Base-by-base conservation (phyloP, 208 protist species). In the Herpetomonas tarakana region DNA sequence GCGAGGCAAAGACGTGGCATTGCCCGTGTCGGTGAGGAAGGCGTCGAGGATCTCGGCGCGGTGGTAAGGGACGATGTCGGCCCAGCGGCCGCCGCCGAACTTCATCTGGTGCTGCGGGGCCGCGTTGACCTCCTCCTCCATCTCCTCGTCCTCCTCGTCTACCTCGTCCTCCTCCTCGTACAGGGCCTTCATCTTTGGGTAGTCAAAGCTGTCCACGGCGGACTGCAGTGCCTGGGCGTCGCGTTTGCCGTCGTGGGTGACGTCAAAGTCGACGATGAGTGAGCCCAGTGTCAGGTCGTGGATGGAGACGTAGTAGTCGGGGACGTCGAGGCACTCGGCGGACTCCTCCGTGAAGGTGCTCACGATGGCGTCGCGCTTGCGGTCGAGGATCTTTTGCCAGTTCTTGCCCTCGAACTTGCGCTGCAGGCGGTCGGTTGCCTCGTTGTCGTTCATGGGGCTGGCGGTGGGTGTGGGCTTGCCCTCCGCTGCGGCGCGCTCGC, bases 261-360 rank as follows among this genome's bases (percentile, higher is more conserved):
- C 77, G 25, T 81, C 68, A 56, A 77, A 74, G 61, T 78, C 66
- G 25, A 89, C 81, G 26, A 80, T 55, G 26, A 93, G 71, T 52
- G 71, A 76, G 57, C 70, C 76, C 30, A 74, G 39, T 4, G 56
- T 62, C 27, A 90, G 58, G 49, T 83, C 62, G 2, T 65, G 56
- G 35, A 93, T 74, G 25, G 57, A 64, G 58, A 93, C 71, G 52
- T 80, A 71, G 60, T 73, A 59, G 50, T 69, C 57, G n/a, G 74
- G 66, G 30, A 88, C 52, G 28, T 74, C 45, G 28, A 91, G 58
- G 30, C 65, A 76, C 58, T 76, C 70, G 18, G 78, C 71, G 25
- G 83, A 83, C 53, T 93, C 87, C 64, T 78, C 74, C 46, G 65
- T 62, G 52, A 93, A 91, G 44, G 81, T 81, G 51, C 74, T 66